Base-by-base conservation (phyloP, 176 grass and related monocot genomes). In the Coix lacrymajobi region DNA sequence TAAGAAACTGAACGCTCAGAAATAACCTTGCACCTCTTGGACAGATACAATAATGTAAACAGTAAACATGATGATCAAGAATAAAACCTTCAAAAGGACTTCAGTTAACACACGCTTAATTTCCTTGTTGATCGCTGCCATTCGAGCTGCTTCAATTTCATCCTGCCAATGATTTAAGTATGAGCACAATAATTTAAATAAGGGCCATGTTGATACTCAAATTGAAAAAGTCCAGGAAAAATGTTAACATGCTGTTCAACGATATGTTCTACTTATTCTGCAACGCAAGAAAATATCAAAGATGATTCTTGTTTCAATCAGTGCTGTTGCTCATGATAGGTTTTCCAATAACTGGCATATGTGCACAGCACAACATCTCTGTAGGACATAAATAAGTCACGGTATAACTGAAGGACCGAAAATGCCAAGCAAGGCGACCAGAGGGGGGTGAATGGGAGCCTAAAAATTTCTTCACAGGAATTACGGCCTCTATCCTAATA, bases 31-130 rank as follows among this genome's bases (percentile, higher is more conserved):
- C 57, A 83, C 44, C 34, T 85, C 24, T 69, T 71, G 32, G 41
- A 69, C 8, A 64, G 6, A 67, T 77, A 37, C 52, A 56, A 71
- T 13, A 25, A 88, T 77, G n/a, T 8, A 19, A 41, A 16, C 52
- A 62, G 16, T 74, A 84, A 44, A 85, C 61, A 32, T 5, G 72
- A 62, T 8, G 72, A 69, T 33, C 22, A 62, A 71, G 34, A 84
- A 84, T 26, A 83, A 44, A 69, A 98, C 96, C 92, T 98, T 93
- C 66, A 98, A 75, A 81, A 98, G 87, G 73, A 98, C 92, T 91
- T 98, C 96, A 78, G 96, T 98, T 75, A 98, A 86, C 10, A 98
- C 87, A 37, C 90, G 92, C 73, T 98, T 98, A 82, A 98, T 98
- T 91, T 98, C 96, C 62, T 86, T 91, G 88, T 98, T 98, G 56